Evolutionary conservation across 805 yeast genomes (phyloP), one percentile per base, ranked within the genome.

Genomic region (Wickerhamomyces mucosus): DNA sequence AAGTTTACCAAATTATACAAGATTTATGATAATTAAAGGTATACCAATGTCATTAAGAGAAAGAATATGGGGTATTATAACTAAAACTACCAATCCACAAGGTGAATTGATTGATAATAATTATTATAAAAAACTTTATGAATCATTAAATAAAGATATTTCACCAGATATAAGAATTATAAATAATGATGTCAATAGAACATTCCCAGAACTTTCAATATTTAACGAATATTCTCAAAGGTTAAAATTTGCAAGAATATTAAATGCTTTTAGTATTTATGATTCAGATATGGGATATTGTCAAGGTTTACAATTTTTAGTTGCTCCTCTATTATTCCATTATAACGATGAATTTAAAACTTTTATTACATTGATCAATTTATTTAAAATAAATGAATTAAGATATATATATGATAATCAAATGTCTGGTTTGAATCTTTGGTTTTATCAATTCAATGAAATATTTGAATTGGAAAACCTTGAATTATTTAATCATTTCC

Each of bases 221-320:
- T 73, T 76, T 52, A 55, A 59, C 27, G 51, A 59, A 20, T 56
- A 50, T 13, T 54, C 57, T 14, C 64, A 59, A 12, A 47, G 69
- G 32, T 38, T 46, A 8, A 58, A 60, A 39, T 64, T 75, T 35
- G 74, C 72, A 23, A 65, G 67, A 18, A 66, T 75, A 19, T 56
- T 75, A 37, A 71, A 75, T 35, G 81, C 78, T 1, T 75, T 69
- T 43, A 72, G 76, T 29, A 69, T 74, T 40, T 75, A 72, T 45
- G 81, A 75, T 51, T 64, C 65, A 32, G 78, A 75, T 41, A 68
- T 75, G 41, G 83, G 83, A 9, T 75, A 75, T 45, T 75, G 83
- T 48, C 83, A 75, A 49, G 83, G 83, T 6, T 55, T 76, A 14
- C 65, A 77, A 17, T 76, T 76, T 43, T 55, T 75, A 27, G 79